Evolutionary conservation across 2,329 filamentous ascomycete genomes (phyloP).

Genomic region (Thelonectria blattea): DNA sequence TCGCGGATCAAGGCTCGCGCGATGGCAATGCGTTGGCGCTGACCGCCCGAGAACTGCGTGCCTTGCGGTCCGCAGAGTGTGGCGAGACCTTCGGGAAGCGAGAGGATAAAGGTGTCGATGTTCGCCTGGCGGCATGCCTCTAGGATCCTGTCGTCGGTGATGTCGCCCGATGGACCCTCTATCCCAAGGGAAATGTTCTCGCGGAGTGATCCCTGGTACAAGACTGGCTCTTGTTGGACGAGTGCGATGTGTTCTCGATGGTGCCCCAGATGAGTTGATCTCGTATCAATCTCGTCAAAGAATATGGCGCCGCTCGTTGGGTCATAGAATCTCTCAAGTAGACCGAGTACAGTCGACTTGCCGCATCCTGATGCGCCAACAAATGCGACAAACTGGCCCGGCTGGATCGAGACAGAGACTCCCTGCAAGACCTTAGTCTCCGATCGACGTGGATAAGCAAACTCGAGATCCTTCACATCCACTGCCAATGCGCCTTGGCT

Average conservation of each 20-base stretch:
- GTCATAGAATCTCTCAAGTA: constrained; percentile 54
- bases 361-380: constrained; percentile 65
- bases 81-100: constrained; percentile 7
- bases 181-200: constrained; percentile 1
- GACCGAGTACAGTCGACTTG: constrained; percentile 63
- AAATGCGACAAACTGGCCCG: constrained; percentile 57
- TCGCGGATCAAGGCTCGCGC: constrained; percentile 9
- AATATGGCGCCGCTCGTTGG: constrained; percentile 41
- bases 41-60: constrained; percentile 6
- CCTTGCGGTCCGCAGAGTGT: constrained; percentile 6
- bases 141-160: neutral
- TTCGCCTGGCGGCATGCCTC: constrained; percentile 10
- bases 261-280: constrained; percentile 30
- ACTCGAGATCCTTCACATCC: neutral
- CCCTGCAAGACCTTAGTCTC: constrained; percentile 6
- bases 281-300: constrained; percentile 38
- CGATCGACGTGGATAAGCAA: constrained; percentile 38
- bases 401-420: constrained; percentile 1
- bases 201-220: neutral
- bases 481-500: constrained; percentile 40
- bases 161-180: neutral
- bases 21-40: constrained; percentile 11
- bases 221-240: constrained; percentile 9
- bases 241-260: constrained; percentile 42
- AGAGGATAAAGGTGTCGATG: constrained; percentile 4